Percentiles rank a stretch among this genome's conserved stretches.
Conservation (phyloP, 2,329 filamentous ascomycete species). For the Trichoderma sp. region DNA sequence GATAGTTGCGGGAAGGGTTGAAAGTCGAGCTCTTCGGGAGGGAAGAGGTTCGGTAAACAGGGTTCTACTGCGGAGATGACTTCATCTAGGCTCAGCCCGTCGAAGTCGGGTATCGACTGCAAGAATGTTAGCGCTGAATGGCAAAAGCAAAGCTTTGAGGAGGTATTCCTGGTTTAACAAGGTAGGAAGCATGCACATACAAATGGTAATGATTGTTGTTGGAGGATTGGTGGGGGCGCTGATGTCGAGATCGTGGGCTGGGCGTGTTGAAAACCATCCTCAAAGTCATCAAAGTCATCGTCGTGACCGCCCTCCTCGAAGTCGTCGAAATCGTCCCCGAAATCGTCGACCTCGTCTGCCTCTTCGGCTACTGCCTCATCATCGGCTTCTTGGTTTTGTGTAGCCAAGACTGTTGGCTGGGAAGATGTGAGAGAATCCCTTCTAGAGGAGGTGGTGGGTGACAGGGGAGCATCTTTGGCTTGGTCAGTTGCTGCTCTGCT, state of each 20-base stretch:
- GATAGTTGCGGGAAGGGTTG: constrained; percentile 49
- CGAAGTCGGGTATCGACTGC: constrained; percentile 66
- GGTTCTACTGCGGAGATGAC: constrained; percentile 60
- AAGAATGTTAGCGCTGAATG: background rate
- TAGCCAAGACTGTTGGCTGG: constrained; percentile 20
- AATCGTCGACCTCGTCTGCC: constrained; percentile 45
- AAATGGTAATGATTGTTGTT: constrained; percentile 43
- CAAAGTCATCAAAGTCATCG: constrained; percentile 66
- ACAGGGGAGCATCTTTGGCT: constrained; percentile 27
- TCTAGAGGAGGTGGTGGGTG: constrained; percentile 31
- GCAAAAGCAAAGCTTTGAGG: background rate
- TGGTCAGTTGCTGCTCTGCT: constrained; percentile 26
- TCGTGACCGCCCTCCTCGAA: constrained; percentile 57
- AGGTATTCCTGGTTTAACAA: background rate
- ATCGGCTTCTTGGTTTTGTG: constrained; percentile 28
- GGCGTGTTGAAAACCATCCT: constrained; percentile 65
- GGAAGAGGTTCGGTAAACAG: constrained; percentile 65
- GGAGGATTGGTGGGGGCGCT: constrained; percentile 30
- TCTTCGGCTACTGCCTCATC: constrained; percentile 24
- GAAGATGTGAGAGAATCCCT: constrained; percentile 32
- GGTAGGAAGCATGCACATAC: constrained; percentile 31
- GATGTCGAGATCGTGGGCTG: constrained; percentile 29
- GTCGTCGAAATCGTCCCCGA: constrained; percentile 54
- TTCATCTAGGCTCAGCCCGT: constrained; percentile 57
- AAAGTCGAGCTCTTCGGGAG: constrained; percentile 52